A percentile compares a stretch with the other conserved stretches of the same genome.
These are phyloP conservation scores for Mentha longifolia DNA, from an alignment of 257 asterid genomes.

Conservation along the genomic window DNA sequence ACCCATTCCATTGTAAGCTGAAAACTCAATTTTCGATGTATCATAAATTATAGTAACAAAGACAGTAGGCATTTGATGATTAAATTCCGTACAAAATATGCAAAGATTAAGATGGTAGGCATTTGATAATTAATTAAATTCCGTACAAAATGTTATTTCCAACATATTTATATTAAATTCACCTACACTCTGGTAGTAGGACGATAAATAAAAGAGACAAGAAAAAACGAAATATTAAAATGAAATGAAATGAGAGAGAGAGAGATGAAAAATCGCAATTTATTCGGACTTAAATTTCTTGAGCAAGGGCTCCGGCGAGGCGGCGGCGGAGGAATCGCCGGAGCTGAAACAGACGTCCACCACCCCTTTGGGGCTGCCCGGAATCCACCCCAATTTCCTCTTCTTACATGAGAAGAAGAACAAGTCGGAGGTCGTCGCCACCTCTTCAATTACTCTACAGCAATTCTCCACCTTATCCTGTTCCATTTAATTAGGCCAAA, in stretches of 20 bases:
- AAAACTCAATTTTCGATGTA: too few relatives aligned
- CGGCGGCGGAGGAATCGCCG: slow-evolving; percentile 50
- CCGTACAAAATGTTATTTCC: slow-evolving; percentile 40
- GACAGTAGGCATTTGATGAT: too few relatives aligned
- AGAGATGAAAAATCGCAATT: slow-evolving; percentile 5
- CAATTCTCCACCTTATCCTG: slow-evolving; percentile 75
- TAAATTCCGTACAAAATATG: too few relatives aligned
- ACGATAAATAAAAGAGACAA: not conserved
- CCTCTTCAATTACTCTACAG: slow-evolving; percentile 57
- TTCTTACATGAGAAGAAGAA: slow-evolving; percentile 50
- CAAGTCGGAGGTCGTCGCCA: slow-evolving; percentile 43
- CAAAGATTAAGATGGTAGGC: slow-evolving; percentile 35
- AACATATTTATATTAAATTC: slow-evolving; percentile 35
- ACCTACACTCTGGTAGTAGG: slow-evolving; percentile 15
- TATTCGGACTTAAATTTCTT: slow-evolving; percentile 54
- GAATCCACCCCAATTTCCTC: slow-evolving; percentile 45
- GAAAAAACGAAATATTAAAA: not conserved
- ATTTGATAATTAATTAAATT: slow-evolving; percentile 31
- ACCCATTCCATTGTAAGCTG: too few relatives aligned
- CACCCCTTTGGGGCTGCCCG: slow-evolving; percentile 81
- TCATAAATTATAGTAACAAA: too few relatives aligned
- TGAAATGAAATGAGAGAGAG: slow-evolving; percentile 3
- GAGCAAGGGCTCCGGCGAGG: slow-evolving; percentile 70
- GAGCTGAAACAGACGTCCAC: slow-evolving; percentile 53
- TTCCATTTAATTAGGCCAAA: slow-evolving; percentile 17